phyloP scores from a whole-genome alignment of 495 filamentous ascomycete species.

The Lophium mytilinum region DNA sequence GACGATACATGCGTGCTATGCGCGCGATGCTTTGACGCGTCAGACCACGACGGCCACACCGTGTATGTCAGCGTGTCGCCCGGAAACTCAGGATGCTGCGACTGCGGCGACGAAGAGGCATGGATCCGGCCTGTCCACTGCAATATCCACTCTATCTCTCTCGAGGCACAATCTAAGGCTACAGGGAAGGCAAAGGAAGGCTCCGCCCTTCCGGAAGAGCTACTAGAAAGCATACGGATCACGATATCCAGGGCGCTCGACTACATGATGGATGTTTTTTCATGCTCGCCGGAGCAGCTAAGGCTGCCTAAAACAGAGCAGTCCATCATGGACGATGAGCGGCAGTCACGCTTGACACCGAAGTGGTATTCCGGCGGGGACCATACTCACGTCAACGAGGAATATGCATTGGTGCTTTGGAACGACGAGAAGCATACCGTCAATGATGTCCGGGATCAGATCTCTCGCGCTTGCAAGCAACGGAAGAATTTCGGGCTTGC shows the following conservation, averaged over 20 bases:
- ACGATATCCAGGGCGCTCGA: constrained; percentile 81
- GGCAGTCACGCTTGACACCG: constrained; percentile 62
- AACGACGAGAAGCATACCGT: constrained; percentile 99
- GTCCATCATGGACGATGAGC: constrained; percentile 73
- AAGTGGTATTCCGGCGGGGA: constrained; percentile 64
- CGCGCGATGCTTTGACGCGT: constrained; percentile 74
- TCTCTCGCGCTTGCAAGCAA: constrained; percentile 79
- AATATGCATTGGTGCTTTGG: constrained; percentile 88
- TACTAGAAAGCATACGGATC: constrained; percentile 65
- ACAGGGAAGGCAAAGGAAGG: constrained; percentile 59
- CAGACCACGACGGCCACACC: constrained; percentile 89
- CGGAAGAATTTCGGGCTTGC: constrained; percentile 56
- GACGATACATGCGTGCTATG: constrained; percentile 47
- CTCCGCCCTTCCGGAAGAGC: constrained; percentile 57
- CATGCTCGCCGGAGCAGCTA: constrained; percentile 92
- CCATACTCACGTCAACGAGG: constrained; percentile 46
- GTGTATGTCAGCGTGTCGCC: constrained; percentile 77
- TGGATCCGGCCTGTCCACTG: constrained; percentile 85
- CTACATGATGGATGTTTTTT: constrained; percentile 94
- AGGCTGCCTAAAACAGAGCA: constrained; percentile 74
- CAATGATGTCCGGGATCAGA: constrained; percentile 79
- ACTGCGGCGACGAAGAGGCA: constrained; percentile 91
- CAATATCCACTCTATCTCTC: constrained; percentile 73
- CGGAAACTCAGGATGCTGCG: constrained; percentile 91
- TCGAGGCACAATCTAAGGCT: constrained; percentile 37